Percentiles rank a stretch among this genome's conserved stretches.
phyloP scores from a whole-genome alignment of 2,329 filamentous ascomycete species.

The Fusarium keratoplasticum region DNA sequence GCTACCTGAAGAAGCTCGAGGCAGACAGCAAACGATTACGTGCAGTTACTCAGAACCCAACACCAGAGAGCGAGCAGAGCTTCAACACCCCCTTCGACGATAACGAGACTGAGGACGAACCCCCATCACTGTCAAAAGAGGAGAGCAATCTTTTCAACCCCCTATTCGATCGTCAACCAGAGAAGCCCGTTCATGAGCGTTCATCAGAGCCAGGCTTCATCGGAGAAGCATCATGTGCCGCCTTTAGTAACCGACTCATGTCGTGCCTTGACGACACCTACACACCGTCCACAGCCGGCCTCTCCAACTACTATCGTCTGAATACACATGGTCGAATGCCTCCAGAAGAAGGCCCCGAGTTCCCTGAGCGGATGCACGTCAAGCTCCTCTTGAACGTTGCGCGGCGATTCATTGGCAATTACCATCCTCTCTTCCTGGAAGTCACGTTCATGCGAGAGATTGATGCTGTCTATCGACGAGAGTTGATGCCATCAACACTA shows the following conservation, averaged over 20 bases:
- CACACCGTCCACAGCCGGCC: conserved; percentile 41
- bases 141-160: conserved; percentile 47
- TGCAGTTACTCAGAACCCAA: conserved; percentile 22
- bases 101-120: conserved; percentile 37
- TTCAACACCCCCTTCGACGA: conserved; percentile 16
- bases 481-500: conserved; percentile 40
- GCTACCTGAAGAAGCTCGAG: conserved; percentile 33
- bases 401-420: conserved; percentile 46
- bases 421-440: conserved; percentile 49
- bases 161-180: conserved; percentile 39
- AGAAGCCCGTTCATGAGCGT: conserved; percentile 26
- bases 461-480: conserved; percentile 50
- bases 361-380: conserved; percentile 46
- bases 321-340: neutral
- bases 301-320: conserved; percentile 44
- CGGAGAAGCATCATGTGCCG: conserved; percentile 46
- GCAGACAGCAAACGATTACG: conserved; percentile 20
- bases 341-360: conserved; percentile 16
- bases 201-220: conserved; percentile 45
- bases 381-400: conserved; percentile 46
- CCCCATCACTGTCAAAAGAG: conserved; percentile 36
- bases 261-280: conserved; percentile 45
- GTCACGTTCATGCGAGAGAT: conserved; percentile 52
- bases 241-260: conserved; percentile 45
- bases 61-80: conserved; percentile 19